phyloP scores from a whole-genome alignment of 805 yeast genomes.

The Zygosaccharomyces bailii region DNA sequence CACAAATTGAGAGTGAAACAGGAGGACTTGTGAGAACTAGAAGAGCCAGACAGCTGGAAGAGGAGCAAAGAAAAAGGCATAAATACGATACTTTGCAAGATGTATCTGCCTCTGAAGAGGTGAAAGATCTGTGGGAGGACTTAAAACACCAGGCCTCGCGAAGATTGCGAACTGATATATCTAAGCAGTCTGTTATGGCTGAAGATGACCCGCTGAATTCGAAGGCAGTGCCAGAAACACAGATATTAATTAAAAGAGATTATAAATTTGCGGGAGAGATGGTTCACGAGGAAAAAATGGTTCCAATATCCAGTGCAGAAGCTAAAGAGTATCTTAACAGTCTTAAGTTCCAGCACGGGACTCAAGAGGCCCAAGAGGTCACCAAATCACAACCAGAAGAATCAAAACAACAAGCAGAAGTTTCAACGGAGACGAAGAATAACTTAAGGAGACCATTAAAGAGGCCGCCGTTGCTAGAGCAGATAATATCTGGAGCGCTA shows the following conservation, averaged over 20 bases:
- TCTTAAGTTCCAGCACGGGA: constrained; percentile 38
- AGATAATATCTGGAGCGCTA: constrained; percentile 63
- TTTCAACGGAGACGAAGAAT: constrained; percentile 27
- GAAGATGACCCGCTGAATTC: constrained; percentile 9
- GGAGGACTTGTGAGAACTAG: constrained; percentile 74
- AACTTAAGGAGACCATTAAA: constrained; percentile 55
- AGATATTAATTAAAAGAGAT: constrained; percentile 67
- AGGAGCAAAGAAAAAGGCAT: constrained; percentile 25
- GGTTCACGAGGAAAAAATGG: constrained; percentile 72
- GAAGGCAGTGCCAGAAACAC: constrained; percentile 37
- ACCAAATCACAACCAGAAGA: constrained; percentile 20
- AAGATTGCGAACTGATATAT: constrained; percentile 25
- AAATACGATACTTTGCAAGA: constrained; percentile 33
- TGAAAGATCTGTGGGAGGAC: constrained; percentile 54
- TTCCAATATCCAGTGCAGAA: constrained; percentile 75
- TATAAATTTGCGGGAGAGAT: constrained; percentile 89
- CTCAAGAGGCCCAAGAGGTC: constrained; percentile 14
- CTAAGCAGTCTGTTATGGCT: constrained; percentile 28
- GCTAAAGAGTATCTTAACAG: constrained; percentile 76
- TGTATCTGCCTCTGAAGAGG: constrained; percentile 37
- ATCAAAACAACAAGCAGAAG: constrained; percentile 13
- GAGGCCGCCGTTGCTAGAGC: constrained; percentile 72
- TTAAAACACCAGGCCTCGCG: constrained; percentile 40
- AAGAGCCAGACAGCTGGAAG: constrained; percentile 52
- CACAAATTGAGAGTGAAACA: constrained; percentile 49